Evolutionary conservation across 108 stramenopile genomes (phyloP), one percentile per base, ranked within the genome.

Genomic region (Pelagomonas calceolata): DNA sequence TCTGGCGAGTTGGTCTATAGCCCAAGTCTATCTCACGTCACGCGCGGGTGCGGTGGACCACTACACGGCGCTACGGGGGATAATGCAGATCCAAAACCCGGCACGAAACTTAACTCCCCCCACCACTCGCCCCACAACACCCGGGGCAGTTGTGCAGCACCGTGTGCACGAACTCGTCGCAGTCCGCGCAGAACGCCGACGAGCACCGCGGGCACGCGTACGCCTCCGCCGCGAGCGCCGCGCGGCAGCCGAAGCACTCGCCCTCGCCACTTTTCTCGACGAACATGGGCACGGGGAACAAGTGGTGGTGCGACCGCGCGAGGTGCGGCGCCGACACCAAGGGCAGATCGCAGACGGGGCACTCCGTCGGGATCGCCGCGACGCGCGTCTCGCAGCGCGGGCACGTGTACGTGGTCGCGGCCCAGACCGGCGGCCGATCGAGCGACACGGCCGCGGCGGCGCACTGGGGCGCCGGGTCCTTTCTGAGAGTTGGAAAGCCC

Each of bases 111-210:
- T n/a, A n/a, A n/a, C n/a, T n/a, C n/a, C n/a, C n/a, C n/a, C n/a
- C n/a, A n/a, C n/a, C n/a, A n/a, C n/a, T n/a, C n/a, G n/a, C n/a
- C n/a, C n/a, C n/a, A n/a, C n/a, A n/a, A 69, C 94, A 95, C 32
- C 91, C 91, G 4, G 94, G 94, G 78, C 94, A 95, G 76, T 93
- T 93, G 79, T 95, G 94, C 51, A 95, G 73, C 26, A 90, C 82
- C 70, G 91, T 92, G 76, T 95, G 94, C 51, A 95, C 71, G 78
- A 82, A 93, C 0, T 84, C 80, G 77, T 93, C 92, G 65, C 92
- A 95, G 72, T 90, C 88, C 32, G 86, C 82, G 73, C 94, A 95
- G 84, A 95, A 92, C 32, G 88, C 63, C 65, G 89, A 83, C 15
- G 75, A 46, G 70, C 94, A 95, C 35, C 87, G 83, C 16, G 94